These are phyloP conservation scores for Curvularia sp. DNA, from an alignment of 2,329 filamentous ascomycete genomes.

Conservation along the genomic window DNA sequence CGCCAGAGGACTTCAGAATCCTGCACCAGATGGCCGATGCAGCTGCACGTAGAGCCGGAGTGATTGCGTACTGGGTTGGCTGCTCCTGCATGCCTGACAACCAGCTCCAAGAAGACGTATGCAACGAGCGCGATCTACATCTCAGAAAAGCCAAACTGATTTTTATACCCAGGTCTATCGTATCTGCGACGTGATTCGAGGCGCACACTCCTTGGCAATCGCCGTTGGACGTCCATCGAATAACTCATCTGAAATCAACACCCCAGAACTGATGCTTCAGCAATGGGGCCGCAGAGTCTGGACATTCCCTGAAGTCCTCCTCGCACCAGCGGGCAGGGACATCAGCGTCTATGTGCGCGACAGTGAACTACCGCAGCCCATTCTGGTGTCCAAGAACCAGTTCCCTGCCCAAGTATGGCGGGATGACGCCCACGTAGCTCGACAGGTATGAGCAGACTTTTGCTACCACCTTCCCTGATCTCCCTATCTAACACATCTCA, in stretches of 20 bases:
- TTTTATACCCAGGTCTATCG: slow-evolving; percentile 46
- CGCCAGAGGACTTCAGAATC: slow-evolving; percentile 32
- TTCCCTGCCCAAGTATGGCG: slow-evolving; percentile 52
- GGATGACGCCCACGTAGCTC: slow-evolving; percentile 47
- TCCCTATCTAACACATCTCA: slow-evolving; percentile 23
- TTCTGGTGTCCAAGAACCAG: slow-evolving; percentile 50
- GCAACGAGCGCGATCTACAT: background rate
- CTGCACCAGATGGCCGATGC: slow-evolving; percentile 50
- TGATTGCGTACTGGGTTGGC: slow-evolving; percentile 54
- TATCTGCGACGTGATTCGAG: slow-evolving; percentile 57
- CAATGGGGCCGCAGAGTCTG: slow-evolving; percentile 57
- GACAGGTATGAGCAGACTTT: slow-evolving; percentile 24
- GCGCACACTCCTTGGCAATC: slow-evolving; percentile 53
- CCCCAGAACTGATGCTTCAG: slow-evolving; percentile 44
- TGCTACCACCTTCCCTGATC: background rate
- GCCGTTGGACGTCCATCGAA: slow-evolving; percentile 46
- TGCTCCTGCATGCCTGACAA: slow-evolving; percentile 54
- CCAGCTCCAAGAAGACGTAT: slow-evolving; percentile 41
- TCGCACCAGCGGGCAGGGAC: slow-evolving; percentile 38
- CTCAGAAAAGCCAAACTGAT: background rate
- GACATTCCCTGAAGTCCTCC: slow-evolving; percentile 56
- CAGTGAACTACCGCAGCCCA: slow-evolving; percentile 29
- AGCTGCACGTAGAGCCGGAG: slow-evolving; percentile 49
- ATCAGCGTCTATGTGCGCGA: slow-evolving; percentile 47
- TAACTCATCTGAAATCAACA: slow-evolving; percentile 28